phyloP scores from a whole-genome alignment of 495 filamentous ascomycete genomes.

The Physcia stellaris region DNA sequence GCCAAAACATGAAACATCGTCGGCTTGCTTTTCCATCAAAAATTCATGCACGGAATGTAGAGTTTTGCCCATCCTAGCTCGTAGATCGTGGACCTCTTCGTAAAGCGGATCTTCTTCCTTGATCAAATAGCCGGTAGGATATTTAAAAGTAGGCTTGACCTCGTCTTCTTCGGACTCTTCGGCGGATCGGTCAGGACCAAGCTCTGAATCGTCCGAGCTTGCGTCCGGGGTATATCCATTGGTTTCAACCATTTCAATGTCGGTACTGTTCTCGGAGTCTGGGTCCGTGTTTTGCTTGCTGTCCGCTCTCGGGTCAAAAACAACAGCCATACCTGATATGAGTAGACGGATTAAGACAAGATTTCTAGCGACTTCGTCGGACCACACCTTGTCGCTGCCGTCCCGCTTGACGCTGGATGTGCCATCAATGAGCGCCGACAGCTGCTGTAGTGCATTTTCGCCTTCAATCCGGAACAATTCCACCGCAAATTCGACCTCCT shows the following conservation, averaged over 20 bases:
- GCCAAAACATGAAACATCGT: constrained; percentile 91
- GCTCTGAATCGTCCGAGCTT: constrained; percentile 33
- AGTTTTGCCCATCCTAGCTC: constrained; percentile 63
- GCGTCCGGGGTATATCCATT: constrained; percentile 11
- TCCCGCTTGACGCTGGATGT: constrained; percentile 78
- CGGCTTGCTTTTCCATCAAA: constrained; percentile 71
- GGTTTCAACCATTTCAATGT: constrained; percentile 31
- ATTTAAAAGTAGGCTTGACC: constrained; percentile 66
- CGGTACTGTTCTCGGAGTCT: constrained; percentile 17
- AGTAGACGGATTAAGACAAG: constrained; percentile 73
- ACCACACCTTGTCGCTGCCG: constrained; percentile 96
- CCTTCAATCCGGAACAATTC: constrained; percentile 74
- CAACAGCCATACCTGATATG: constrained; percentile 71
- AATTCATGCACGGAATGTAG: constrained; percentile 77
- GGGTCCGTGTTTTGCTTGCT: constrained; percentile 18
- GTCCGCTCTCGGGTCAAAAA: constrained; percentile 73
- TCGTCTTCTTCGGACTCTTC: constrained; percentile 72
- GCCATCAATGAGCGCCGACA: constrained; percentile 64
- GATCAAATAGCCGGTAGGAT: constrained; percentile 76
- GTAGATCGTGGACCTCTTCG: constrained; percentile 60
- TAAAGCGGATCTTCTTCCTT: constrained; percentile 49
- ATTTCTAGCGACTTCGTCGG: constrained; percentile 85
- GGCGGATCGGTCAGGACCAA: constrained; percentile 46
- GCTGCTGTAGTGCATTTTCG: constrained; percentile 47
- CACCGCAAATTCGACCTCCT: constrained; percentile 78